Evolutionary conservation across 306 rosid species (phyloP), one percentile per base, ranked within the genome.

Genomic region (Gillenia trifoliata): DNA sequence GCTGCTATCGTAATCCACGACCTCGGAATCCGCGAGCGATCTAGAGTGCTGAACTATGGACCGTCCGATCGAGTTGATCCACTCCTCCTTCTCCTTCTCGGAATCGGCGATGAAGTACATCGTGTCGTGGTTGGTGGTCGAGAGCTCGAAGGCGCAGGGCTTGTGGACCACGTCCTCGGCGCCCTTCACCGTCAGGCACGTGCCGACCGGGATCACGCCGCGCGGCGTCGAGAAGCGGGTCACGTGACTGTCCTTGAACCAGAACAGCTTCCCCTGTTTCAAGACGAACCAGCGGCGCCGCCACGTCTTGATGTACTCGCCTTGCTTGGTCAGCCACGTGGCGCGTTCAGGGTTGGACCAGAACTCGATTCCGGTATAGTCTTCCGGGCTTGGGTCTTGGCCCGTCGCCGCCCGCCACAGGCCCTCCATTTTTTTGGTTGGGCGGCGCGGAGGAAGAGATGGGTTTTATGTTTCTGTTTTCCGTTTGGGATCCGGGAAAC

Each of bases 201-300:
- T 75, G 36, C 78, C 82, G 34, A 89, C 88, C 6, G 85, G 68
- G 84, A 89, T 76, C 11, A 89, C 93, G 70, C 93, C 93, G 17
- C 93, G 93, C 1, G 93, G 93, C 4, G 55, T 70, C 31, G 89
- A 73, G 34, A 79, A 50, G 55, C 78, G 85, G 5, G 75, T 74
- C 54, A 87, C 85, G 73, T 61, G 22, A 22, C 56, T 45, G 54
- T 83, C 87, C 73, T 87, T 87, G 80, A 87, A 87, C 91, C 89
- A 87, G 71, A 87, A 67, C 45, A 87, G 87, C 80, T 87, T 87
- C 4, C 89, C 89, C 54, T 85, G 91, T 57, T 87, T 87, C 74
- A 89, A 83, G 57, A 89, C 85, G 83, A 89, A 89, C 93, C 93
- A 89, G 26, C 93, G 89, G 79, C 93, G 93, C 6, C 93, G 85